Conservation (phyloP, 1,139 yeast species). For the Suhomyces yuchorum region DNA sequence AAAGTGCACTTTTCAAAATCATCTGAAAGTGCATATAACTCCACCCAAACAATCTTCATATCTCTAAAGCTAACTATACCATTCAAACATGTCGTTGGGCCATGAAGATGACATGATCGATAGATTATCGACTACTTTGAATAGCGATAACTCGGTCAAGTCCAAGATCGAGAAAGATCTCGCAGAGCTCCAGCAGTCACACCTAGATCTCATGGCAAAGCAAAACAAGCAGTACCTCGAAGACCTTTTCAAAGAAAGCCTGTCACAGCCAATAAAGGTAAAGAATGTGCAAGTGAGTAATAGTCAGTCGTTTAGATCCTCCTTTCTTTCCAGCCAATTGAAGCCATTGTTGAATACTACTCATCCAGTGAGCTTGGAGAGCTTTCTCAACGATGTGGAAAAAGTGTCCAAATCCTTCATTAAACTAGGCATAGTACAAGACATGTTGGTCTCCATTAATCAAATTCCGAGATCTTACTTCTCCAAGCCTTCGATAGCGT, state of each 20-base stretch:
- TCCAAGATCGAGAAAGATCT: conserved; percentile 35
- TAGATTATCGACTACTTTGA: conserved; percentile 23
- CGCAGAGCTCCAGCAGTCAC: conserved; percentile 28
- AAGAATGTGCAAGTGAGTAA: conserved; percentile 58
- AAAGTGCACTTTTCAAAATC: not conserved
- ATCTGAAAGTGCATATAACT: not conserved
- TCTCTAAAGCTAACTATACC: not conserved
- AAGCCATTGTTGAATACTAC: conserved; percentile 47
- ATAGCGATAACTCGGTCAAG: conserved; percentile 7
- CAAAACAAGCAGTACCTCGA: conserved; percentile 47
- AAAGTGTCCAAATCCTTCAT: conserved; percentile 43
- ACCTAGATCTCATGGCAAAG: conserved; percentile 36
- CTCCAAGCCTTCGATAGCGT: conserved; percentile 20
- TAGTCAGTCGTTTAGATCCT: conserved; percentile 50
- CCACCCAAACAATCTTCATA: not conserved
- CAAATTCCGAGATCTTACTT: conserved; percentile 34
- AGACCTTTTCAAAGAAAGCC: conserved; percentile 42
- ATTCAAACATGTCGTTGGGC: conserved; percentile 24
- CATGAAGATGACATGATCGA: conserved; percentile 34
- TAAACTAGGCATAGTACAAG: conserved; percentile 48
- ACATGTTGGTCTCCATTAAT: conserved; percentile 42
- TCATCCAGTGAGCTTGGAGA: conserved; percentile 34
- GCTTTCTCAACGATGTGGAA: conserved; percentile 45
- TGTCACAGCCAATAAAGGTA: conserved; percentile 47
- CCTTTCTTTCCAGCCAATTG: conserved; percentile 57